These are phyloP conservation scores for Tetratostichococcus sp. DNA, from an alignment of 139 green algal genomes.

Conservation along the genomic window DNA sequence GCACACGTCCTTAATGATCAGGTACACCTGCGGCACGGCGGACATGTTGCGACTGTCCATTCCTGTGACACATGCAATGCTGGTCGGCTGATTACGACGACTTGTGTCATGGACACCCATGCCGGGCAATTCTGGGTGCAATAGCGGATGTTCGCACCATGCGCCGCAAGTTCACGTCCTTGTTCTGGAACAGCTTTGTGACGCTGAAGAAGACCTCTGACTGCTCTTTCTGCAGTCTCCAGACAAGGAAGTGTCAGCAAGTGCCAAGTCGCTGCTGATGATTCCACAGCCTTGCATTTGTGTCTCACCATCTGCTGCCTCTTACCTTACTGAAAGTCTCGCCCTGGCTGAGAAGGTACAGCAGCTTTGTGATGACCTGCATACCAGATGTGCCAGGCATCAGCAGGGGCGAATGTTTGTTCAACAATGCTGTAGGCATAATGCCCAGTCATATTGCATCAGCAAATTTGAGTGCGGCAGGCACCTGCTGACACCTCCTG, in stretches of 20 bases:
- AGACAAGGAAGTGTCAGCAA: neutral
- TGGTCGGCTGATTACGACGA: too few species aligned
- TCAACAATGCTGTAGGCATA: too few species aligned
- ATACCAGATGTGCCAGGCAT: neutral
- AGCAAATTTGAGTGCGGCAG: neutral
- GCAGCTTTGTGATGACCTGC: conserved; percentile 99
- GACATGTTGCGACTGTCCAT: too few species aligned
- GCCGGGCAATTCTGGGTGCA: too few species aligned
- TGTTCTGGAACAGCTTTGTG: conserved; percentile 98
- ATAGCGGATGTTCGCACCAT: too few species aligned
- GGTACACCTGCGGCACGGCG: conserved; percentile 61
- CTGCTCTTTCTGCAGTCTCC: conserved; percentile 81
- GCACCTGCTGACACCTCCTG: conserved; percentile 86
- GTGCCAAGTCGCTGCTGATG: neutral
- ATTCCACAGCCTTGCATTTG: too few species aligned
- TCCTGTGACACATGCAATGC: too few species aligned
- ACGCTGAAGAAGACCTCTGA: conserved; percentile 97
- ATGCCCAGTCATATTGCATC: too few species aligned
- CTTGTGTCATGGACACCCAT: too few species aligned
- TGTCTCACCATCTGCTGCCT: too few species aligned
- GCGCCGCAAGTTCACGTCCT: conserved; percentile 87
- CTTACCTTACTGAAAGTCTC: conserved; percentile 96
- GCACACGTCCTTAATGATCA: conserved; percentile 99
- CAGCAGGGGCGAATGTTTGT: neutral
- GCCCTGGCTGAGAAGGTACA: conserved; percentile 96